phyloP scores from a whole-genome alignment of 352 stramenopile species.

The Pythium rhizo-oryzae region DNA sequence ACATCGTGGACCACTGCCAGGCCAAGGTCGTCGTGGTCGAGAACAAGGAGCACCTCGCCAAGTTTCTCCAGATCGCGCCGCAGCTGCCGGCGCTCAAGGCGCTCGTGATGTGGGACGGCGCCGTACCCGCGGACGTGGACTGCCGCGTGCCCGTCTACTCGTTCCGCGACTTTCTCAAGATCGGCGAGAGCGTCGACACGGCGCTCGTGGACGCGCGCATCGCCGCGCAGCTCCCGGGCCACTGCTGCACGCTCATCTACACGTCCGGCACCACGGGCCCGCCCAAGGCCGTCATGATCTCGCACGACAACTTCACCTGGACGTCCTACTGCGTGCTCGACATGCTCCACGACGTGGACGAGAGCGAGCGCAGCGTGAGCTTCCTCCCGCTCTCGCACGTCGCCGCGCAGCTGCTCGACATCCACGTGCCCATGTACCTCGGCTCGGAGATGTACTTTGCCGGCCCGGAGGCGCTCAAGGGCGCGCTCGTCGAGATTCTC shows the following conservation, averaged over 20 bases:
- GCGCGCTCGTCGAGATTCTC: conserved; percentile 64
- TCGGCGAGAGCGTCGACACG: conserved; percentile 44
- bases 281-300: conserved; percentile 78
- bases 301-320: conserved; percentile 79
- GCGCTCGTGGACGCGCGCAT: conserved; percentile 45
- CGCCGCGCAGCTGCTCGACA: conserved; percentile 79
- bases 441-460: conserved; percentile 80
- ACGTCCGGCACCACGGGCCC: conserved; percentile 83
- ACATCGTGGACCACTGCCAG: conserved; percentile 81
- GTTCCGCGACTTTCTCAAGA: conserved; percentile 61
- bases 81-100: conserved; percentile 73
- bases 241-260: conserved; percentile 91
- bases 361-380: conserved; percentile 67
- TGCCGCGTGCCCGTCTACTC: conserved; percentile 55
- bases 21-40: conserved; percentile 81
- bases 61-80: conserved; percentile 67
- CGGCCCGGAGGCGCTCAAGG: conserved; percentile 68
- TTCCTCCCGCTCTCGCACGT: conserved; percentile 87
- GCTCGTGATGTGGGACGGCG: conserved; percentile 71
- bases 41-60: conserved; percentile 63
- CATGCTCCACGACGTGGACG: conserved; percentile 48
- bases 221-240: conserved; percentile 45
- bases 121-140: conserved; percentile 35
- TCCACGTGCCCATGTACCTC: conserved; percentile 65
- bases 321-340: conserved; percentile 58